Conservation (phyloP, 2,329 filamentous ascomycete species). For the Xylariaceae sp. region DNA sequence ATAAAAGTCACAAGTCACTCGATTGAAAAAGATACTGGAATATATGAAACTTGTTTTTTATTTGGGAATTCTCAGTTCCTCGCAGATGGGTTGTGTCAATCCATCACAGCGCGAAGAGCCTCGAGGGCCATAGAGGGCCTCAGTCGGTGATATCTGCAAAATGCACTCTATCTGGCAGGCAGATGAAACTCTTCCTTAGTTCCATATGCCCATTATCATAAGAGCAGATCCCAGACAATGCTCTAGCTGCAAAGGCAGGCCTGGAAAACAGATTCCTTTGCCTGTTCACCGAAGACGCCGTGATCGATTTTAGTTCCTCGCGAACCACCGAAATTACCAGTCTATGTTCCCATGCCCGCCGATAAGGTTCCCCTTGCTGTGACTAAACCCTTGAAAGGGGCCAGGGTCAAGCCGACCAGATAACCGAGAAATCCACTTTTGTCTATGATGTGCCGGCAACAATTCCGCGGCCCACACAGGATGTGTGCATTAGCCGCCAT, state of each 20-base stretch:
- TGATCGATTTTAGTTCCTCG: conserved; percentile 19
- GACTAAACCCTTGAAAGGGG: conserved; percentile 15
- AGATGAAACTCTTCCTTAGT: conserved; percentile 16
- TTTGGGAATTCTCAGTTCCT: conserved; percentile 16
- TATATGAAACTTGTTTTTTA: conserved; percentile 1
- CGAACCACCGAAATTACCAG: conserved; percentile 30
- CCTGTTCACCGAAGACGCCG: conserved; percentile 30
- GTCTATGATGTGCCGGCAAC: conserved; percentile 47
- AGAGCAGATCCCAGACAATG: conserved; percentile 23
- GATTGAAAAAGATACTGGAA: too few species aligned
- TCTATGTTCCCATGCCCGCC: conserved; percentile 31
- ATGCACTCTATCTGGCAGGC: conserved; percentile 24
- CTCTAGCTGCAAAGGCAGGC: conserved; percentile 19
- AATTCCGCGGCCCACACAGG: conserved; percentile 27
- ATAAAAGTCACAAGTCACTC: too few species aligned
- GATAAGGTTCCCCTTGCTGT: conserved; percentile 20
- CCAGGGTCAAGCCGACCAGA: conserved; percentile 37
- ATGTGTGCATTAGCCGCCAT: conserved; percentile 25
- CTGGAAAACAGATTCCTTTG: conserved; percentile 18
- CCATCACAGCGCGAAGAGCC: conserved; percentile 32
- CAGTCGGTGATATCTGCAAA: conserved; percentile 29
- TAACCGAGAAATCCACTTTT: conserved; percentile 64
- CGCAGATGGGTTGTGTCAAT: conserved; percentile 32
- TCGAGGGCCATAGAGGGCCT: conserved; percentile 28
- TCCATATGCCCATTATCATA: conserved; percentile 27